Percentiles rank a stretch among this genome's conserved stretches.
Conservation (phyloP, 2,329 filamentous ascomycete genomes). For the Fusarium sp. region DNA sequence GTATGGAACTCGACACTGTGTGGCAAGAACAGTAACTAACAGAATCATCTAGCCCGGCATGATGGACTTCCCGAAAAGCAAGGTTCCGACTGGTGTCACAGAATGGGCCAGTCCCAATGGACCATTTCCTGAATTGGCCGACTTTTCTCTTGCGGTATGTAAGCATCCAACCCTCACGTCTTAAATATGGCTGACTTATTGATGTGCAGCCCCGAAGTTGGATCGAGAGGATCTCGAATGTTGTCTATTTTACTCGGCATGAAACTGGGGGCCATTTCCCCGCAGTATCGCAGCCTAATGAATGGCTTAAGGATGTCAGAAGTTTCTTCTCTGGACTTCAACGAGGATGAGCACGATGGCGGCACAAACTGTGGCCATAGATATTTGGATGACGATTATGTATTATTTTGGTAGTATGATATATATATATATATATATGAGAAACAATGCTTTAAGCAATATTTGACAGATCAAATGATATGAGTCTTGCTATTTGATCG, state of each 20-base stretch:
- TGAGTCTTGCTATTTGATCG: not conserved
- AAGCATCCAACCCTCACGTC: accelerated
- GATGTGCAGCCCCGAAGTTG: not conserved
- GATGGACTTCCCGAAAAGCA: not conserved
- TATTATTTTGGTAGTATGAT: not conserved
- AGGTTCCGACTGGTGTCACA: not conserved
- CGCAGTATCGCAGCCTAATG: not conserved
- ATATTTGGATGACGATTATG: not conserved
- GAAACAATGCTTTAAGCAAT: accelerated
- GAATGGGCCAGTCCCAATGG: not conserved
- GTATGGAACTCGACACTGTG: not conserved
- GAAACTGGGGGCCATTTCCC: not conserved
- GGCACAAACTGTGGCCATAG: not conserved
- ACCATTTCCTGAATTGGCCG: not conserved
- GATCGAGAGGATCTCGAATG: not conserved
- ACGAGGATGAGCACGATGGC: not conserved
- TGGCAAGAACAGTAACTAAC: not conserved
- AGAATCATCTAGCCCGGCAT: not conserved
- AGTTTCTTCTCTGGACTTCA: not conserved
- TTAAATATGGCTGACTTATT: not conserved
- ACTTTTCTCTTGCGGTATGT: not conserved
- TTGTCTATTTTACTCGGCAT: not conserved
- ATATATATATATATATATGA: not conserved
- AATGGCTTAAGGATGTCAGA: not conserved
- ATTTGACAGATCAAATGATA: not conserved